Base-by-base conservation (phyloP, 805 yeast species). In the Kodamaea leandrae region DNA sequence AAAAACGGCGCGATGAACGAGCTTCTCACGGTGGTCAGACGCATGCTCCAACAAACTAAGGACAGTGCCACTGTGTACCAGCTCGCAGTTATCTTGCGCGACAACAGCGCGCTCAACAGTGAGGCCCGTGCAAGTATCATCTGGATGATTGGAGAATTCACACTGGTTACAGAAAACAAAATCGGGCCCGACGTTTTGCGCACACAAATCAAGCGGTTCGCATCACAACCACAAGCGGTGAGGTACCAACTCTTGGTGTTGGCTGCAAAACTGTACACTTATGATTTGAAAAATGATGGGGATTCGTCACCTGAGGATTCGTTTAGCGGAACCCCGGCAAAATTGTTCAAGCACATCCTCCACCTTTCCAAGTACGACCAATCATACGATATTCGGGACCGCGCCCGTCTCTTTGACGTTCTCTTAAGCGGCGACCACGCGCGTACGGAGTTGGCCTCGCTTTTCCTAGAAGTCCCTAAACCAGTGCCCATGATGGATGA, bases 141-240 rank as follows among this genome's bases (percentile, higher is more conserved):
- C 5, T 93, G 98, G 98, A 71, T 91, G 7, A 75, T 91, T 39
- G 96, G 98, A 4, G 97, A 93, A 54, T 83, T 82, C 55, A 71
- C 82, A 0, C 56, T 49, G 21, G 51, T 53, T 8, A 57, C 60
- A 15, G 43, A 57, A 18, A 66, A 64, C 28, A 47, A 56, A 18
- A 60, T 86, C 37, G 82, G 90, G 3, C 90, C 95, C 0, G 96
- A 91, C 55, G 75, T 87, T 2, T 64, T 88, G 41, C 71, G 96
- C 39, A 63, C 66, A 10, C 61, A 85, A 27, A 59, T 82, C 6
- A 71, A 71, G 21, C 61, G 55, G 4, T 86, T 84, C 55, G 64
- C 79, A 0, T 50, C 61, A 8, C 87, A 87, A 54, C 57, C 68
- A 0, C 74, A 74, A 4, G 61, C 63, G 6, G 88, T 87, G 1